Percentiles rank a stretch among this genome's conserved stretches.
phyloP scores from a whole-genome alignment of 1,284 basidiomycete species.

The Ceratobasidium sp. region DNA sequence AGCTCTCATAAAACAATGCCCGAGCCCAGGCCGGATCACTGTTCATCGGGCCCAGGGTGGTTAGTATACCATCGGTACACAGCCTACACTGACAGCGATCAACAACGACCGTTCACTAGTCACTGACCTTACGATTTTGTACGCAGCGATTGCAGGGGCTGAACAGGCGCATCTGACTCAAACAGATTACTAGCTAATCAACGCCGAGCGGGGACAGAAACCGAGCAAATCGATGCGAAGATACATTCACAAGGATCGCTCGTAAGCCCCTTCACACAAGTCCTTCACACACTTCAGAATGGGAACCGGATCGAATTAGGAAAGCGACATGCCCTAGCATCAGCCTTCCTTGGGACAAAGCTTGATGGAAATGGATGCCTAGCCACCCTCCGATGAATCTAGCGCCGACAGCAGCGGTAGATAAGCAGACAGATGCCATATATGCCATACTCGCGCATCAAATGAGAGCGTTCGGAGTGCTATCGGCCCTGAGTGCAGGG shows the following conservation, averaged over 20 bases:
- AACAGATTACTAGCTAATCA: slow-evolving; percentile 16
- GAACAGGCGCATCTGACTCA: neutral
- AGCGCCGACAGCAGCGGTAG: slow-evolving; percentile 23
- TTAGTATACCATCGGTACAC: slow-evolving; percentile 6
- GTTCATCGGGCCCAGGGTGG: neutral
- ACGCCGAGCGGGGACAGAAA: neutral
- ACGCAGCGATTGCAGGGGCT: neutral
- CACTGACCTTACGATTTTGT: neutral
- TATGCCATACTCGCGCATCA: slow-evolving; percentile 34
- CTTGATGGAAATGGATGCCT: slow-evolving; percentile 42
- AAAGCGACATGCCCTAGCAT: slow-evolving; percentile 11
- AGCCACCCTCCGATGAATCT: slow-evolving; percentile 24
- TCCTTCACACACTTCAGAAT: slow-evolving; percentile 43
- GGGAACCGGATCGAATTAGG: slow-evolving; percentile 35
- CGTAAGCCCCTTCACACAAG: slow-evolving; percentile 8
- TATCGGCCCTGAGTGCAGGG: slow-evolving; percentile 24
- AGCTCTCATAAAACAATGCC: slow-evolving; percentile 1
- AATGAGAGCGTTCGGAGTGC: slow-evolving; percentile 23
- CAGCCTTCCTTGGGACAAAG: slow-evolving; percentile 39
- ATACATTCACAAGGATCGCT: slow-evolving; percentile 19
- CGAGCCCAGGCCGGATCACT: slow-evolving; percentile 15
- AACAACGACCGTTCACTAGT: neutral
- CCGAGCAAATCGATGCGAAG: slow-evolving; percentile 20
- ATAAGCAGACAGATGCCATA: slow-evolving; percentile 36
- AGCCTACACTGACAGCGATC: neutral